Base-by-base conservation (phyloP, 352 stramenopile species). In the Phytopythium cucurbitacearum region DNA sequence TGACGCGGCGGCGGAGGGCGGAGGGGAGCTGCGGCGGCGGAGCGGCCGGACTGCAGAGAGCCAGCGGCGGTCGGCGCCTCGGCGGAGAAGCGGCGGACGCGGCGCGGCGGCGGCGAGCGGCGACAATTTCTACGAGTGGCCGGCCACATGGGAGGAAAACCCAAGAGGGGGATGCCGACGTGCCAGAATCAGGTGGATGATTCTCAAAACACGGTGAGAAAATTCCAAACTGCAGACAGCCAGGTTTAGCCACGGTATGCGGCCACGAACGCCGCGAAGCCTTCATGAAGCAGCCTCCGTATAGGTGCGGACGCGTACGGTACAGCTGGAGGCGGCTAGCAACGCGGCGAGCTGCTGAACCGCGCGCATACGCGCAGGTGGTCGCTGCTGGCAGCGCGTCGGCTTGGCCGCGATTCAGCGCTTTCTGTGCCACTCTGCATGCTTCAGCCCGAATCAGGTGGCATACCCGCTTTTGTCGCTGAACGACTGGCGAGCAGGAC, bases 211-310 rank as follows among this genome's bases (percentile, higher is more conserved):
- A 9, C 34, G 34, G 37, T 42, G 34, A 53, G 34, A 40, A 53
- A 28, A 28, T 28, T 28, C 2, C 21, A 28, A 2, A 28, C 21
- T 28, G 21, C 21, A 28, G 21, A 28, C 21, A 28, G 21, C 21
- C 21, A 28, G 21, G 21, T 28, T 28, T 28, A 28, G 21, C 21
- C 21, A 28, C n/a, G 21, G 46, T 59, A 46, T 59, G 53, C 42
- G 2, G 21, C 21, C 21, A 28, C 21, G 21, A 28, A 46, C 36
- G 15, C 41, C 37, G 34, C 40, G 21, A 28, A 28, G 21, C 21
- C 21, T 28, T 28, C 21, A 2, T 28, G 21, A 28, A 28, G 21
- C 21, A 28, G 21, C 21, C 21, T 28, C 21, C 21, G 21, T 28
- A 28, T 28, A 28, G 21, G 21, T 28, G 21, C 2, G 21, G 21